Evolutionary conservation across 2,329 filamentous ascomycete species (phyloP), one percentile per base, ranked within the genome.

Genomic region (Coleophoma eucalyptorum): DNA sequence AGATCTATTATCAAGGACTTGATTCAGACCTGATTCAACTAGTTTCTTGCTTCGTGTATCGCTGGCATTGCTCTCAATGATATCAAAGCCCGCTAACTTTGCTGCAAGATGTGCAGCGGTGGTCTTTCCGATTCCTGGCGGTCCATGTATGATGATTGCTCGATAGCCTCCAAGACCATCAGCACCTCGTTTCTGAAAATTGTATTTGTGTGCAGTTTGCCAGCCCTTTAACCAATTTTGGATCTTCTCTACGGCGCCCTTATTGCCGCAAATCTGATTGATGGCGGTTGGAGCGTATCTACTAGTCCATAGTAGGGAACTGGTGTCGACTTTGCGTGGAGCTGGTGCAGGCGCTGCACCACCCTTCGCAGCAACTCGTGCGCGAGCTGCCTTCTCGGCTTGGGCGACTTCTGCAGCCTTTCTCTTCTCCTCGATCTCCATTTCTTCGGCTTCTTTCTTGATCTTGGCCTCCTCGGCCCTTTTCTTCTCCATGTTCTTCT

Each of bases 91-190:
- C 65, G 96, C 92, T 18, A 97, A 73, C 63, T 91, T 95, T 1
- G 94, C 93, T 15, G 96, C 90, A 31, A 99, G 76, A 73, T 99
- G 94, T 20, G 94, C 94, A 46, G 95, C 90, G 32, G 94, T 99
- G 2, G 94, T 99, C 72, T 99, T 99, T 59, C 94, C 94, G 58
- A 99, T 96, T 16, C 94, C 94, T 31, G 94, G 94, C 15, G 94
- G 93, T 0, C 94, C 94, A 58, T 95, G 92, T 49, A 99, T 86
- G 66, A 97, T 96, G 58, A 97, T 86, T n/a, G 93, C 90, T 56
- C 94, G 86, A 61, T 87, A 89, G 0, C 79, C 79, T 33, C 93
- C 93, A 66, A 86, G 86, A 2, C 92, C 94, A 68, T 97, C 92
- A 10, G 87, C 79, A 1, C 94, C 94, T 52, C 84, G 82, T 62